phyloP scores from a whole-genome alignment of 106 monocot species.

The Dactylorhiza incarnata region DNA sequence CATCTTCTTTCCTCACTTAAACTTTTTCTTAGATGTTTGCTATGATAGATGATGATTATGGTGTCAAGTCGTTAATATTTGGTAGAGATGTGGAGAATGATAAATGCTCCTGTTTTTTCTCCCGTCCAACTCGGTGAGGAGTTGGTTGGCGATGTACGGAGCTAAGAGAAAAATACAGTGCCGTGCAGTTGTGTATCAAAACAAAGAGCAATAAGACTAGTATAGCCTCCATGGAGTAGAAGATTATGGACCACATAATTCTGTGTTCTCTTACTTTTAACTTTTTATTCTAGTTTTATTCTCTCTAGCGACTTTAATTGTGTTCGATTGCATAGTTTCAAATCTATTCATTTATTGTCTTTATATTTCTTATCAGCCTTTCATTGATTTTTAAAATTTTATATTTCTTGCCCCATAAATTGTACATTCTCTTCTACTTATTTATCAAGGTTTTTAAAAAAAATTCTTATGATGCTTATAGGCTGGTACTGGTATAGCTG shows the following conservation, averaged over 20 bases:
- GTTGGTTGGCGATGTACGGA: no score
- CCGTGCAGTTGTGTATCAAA: no score
- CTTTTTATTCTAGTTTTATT: no score
- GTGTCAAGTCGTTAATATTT: not conserved
- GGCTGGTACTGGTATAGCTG: slow-evolving; percentile 88
- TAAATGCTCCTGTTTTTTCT: no score
- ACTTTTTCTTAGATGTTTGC: not conserved
- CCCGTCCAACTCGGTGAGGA: no score
- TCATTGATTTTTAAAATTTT: not conserved
- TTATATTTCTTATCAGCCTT: not conserved
- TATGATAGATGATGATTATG: not conserved
- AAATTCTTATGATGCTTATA: slow-evolving; percentile 14
- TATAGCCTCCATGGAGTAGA: no score
- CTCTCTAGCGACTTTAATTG: not conserved
- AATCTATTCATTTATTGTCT: not conserved
- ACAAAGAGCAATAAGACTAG: no score
- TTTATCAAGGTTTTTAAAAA: not conserved
- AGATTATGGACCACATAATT: no score
- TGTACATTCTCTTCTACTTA: not conserved
- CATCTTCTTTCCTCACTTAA: not conserved
- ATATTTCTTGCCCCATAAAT: not conserved
- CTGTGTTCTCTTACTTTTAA: no score
- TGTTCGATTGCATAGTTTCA: not conserved
- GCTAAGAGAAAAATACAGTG: no score
- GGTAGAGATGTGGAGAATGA: no score